These are phyloP conservation scores for Sporothrix inflata DNA, from an alignment of 2,329 filamentous ascomycete genomes.

Conservation along the genomic window DNA sequence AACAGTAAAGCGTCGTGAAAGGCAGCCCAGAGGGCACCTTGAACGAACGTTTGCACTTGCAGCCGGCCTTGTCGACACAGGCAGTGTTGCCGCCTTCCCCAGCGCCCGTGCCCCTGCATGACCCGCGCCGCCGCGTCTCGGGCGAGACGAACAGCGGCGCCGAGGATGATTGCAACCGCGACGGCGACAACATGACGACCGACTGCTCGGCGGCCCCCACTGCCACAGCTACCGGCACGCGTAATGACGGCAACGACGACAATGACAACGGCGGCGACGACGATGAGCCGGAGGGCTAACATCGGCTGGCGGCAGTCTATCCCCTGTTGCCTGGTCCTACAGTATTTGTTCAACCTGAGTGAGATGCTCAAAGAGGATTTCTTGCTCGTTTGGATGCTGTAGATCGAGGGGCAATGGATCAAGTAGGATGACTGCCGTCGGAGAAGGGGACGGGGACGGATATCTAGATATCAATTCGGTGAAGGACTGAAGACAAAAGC, in stretches of 20 bases:
- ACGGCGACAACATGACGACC: not conserved
- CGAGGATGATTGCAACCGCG: slow-evolving; percentile 41
- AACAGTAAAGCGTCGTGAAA: slow-evolving; percentile 63
- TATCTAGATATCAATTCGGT: not conserved
- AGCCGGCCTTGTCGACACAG: not conserved
- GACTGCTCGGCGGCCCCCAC: not conserved
- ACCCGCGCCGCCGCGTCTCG: slow-evolving; percentile 23
- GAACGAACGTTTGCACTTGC: not conserved
- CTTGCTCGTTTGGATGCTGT: slow-evolving; percentile 36
- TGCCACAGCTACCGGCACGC: not conserved
- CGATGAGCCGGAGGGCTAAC: slow-evolving; percentile 67
- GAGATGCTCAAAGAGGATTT: not conserved
- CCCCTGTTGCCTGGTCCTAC: slow-evolving; percentile 69
- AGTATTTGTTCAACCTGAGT: slow-evolving; percentile 30
- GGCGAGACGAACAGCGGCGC: slow-evolving; percentile 29
- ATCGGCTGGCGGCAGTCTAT: slow-evolving; percentile 62
- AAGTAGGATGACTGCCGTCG: slow-evolving; percentile 65
- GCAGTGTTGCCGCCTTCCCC: not conserved
- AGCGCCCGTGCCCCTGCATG: slow-evolving; percentile 22
- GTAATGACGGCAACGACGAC: not conserved
- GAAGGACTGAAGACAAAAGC: not conserved
- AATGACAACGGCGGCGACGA: slow-evolving; percentile 60
- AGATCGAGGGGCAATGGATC: slow-evolving; percentile 63
- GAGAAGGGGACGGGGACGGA: slow-evolving; percentile 24
- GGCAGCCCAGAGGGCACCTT: slow-evolving; percentile 54